These are phyloP conservation scores for Euphrasia confusa DNA, from an alignment of 257 asterid genomes.

Conservation along the genomic window DNA sequence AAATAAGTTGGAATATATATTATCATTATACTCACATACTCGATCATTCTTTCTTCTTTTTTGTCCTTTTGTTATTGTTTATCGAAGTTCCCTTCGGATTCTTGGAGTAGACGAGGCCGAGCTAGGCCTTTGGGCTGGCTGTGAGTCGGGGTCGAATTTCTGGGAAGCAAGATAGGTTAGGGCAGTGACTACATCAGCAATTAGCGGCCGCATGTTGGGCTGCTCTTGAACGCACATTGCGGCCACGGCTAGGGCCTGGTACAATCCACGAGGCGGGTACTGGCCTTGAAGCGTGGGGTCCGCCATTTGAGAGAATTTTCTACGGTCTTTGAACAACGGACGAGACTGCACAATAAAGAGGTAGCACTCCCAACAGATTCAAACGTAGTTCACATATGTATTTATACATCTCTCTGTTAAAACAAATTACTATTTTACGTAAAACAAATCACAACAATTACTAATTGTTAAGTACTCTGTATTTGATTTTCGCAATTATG, in stretches of 20 bases:
- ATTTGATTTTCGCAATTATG: too few relatives aligned
- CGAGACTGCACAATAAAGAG: neutral
- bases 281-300: conserved; percentile 10
- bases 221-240: conserved; percentile 20
- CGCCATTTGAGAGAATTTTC: conserved; percentile 14
- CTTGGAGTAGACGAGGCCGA: conserved; percentile 10
- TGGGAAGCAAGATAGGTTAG: conserved; percentile 50
- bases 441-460: too few relatives aligned
- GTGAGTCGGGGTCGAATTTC: conserved; percentile 34
- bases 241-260: conserved; percentile 4
- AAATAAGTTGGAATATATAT: too few relatives aligned
- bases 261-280: neutral
- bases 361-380: neutral
- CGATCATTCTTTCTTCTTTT: neutral
- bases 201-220: conserved; percentile 32
- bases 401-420: neutral
- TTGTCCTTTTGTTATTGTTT: neutral
- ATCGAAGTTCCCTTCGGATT: conserved; percentile 3
- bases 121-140: conserved; percentile 14
- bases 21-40: too few relatives aligned
- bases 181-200: conserved; percentile 54
- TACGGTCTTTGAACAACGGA: conserved; percentile 9
- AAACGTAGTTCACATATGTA: neutral
- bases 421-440: too few relatives aligned
- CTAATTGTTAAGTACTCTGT: too few relatives aligned